Base-by-base conservation (phyloP, 306 rosid genomes). In the Gillenia trifoliata region DNA sequence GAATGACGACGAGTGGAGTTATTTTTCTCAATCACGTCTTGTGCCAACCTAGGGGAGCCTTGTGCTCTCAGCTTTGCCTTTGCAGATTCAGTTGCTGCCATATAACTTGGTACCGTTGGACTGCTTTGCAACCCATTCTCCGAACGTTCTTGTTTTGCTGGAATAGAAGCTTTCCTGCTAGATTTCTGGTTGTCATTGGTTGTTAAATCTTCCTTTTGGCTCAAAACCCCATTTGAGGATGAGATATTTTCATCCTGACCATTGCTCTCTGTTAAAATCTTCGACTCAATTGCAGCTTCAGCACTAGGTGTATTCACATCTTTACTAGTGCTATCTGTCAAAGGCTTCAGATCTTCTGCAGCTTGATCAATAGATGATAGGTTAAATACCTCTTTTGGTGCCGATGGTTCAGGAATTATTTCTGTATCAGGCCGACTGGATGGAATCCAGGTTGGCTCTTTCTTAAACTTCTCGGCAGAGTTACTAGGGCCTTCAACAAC, bases 1-100 rank as follows among this genome's bases (percentile, higher is more conserved):
- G 99, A 95, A 70, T 95, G 98, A 36, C 99, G 91, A 66, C 97
- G 86, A 20, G 82, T 80, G 66, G 64, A 45, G 76, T 81, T 90
- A 79, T 61, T 88, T 82, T 29, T 87, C 81, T 92, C 99, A 10
- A 38, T 79, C 36, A 70, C 83, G 0, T 92, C 99, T 77, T 81
- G 92, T 84, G 78, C 96, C 64, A 89, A 26, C 85, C 88, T 87
- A 6, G 99, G 97, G 66, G 99, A 92, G 81, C 97, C 97, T 83
- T 95, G 98, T 38, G 88, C 88, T 87, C 96, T 92, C 80, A 95
- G 83, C 90, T 95, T 95, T 64, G 99, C 99, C 89, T 84, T 95
- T 28, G 97, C 99, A 73, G 99, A 95, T 88, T 86, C 90, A 78
- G 99, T 95, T 75, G 96, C 99, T 61, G 92, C 92, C 99, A 95